A percentile compares a stretch with the other conserved stretches of the same genome.
phyloP scores from a whole-genome alignment of 768 basidiomycete genomes.

The Suillus ampliporus region DNA sequence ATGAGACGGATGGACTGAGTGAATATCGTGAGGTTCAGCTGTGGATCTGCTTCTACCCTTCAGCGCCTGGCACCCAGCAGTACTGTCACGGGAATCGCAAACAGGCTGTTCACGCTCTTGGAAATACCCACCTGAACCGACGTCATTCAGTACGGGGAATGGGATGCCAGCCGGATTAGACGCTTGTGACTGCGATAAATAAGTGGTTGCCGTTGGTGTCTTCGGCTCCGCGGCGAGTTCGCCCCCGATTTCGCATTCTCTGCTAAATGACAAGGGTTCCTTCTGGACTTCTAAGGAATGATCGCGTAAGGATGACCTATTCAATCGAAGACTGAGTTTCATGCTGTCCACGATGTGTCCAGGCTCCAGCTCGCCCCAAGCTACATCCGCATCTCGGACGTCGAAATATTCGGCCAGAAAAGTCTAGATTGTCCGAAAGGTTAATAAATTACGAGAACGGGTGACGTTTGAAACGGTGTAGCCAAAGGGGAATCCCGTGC shows the following conservation, averaged over 20 bases:
- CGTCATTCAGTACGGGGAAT: slow-evolving; percentile 32
- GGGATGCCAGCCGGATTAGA: slow-evolving; percentile 29
- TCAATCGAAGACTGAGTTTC: slow-evolving; percentile 52
- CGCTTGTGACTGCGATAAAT: slow-evolving; percentile 38
- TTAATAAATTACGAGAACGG: neutral
- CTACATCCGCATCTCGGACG: slow-evolving; percentile 58
- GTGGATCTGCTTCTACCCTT: slow-evolving; percentile 1
- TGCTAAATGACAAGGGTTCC: slow-evolving; percentile 28
- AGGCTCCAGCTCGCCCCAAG: slow-evolving; percentile 56
- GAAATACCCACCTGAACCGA: slow-evolving; percentile 22
- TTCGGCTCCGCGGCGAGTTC: slow-evolving; percentile 43
- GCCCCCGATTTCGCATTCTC: slow-evolving; percentile 38
- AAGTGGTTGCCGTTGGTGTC: slow-evolving; percentile 40
- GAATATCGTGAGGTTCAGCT: slow-evolving; percentile 13
- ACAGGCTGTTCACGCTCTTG: slow-evolving; percentile 28
- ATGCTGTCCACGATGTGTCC: slow-evolving; percentile 56
- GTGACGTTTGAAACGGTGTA: neutral
- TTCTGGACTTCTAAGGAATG: slow-evolving; percentile 32
- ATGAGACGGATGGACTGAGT: slow-evolving; percentile 21
- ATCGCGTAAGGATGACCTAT: slow-evolving; percentile 36
- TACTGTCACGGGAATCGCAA: slow-evolving; percentile 9
- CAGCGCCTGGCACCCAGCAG: neutral
- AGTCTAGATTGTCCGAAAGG: slow-evolving; percentile 28
- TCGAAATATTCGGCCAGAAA: slow-evolving; percentile 76
- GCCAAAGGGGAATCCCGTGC: slow-evolving; percentile 10